These are phyloP conservation scores for Spatholobus suberectus DNA, from an alignment of 306 rosid genomes.

Conservation along the genomic window DNA sequence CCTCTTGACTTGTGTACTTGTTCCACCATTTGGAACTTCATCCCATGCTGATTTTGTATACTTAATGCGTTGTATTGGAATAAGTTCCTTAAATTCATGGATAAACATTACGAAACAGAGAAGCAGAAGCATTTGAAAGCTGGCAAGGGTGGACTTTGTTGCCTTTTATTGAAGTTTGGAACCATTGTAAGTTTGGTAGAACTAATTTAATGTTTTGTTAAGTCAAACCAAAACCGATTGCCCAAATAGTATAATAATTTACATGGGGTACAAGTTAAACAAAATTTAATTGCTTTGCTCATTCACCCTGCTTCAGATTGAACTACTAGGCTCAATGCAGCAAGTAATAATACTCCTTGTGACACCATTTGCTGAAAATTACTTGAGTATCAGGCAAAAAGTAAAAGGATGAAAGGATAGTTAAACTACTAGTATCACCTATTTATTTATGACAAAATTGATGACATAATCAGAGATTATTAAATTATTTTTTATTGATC, in stretches of 20 bases:
- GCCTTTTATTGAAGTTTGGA: slow-evolving; percentile 35
- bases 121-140: slow-evolving; percentile 61
- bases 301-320: too few relatives aligned
- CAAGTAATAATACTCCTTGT: background rate
- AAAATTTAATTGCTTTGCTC: too few relatives aligned
- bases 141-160: slow-evolving; percentile 54
- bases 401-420: background rate
- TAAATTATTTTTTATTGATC: background rate
- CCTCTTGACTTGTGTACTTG: slow-evolving; percentile 62
- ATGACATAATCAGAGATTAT: slow-evolving; percentile 2
- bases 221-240: slow-evolving; percentile 21
- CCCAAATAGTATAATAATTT: background rate
- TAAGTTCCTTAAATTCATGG: slow-evolving; percentile 48
- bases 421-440: background rate
- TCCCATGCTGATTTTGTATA: slow-evolving; percentile 55
- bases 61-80: slow-evolving; percentile 40
- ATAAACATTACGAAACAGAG: slow-evolving; percentile 50
- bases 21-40: slow-evolving; percentile 57
- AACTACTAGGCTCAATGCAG: background rate
- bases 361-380: slow-evolving; percentile 28
- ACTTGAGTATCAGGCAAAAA: slow-evolving; percentile 1
- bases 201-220: background rate
- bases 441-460: background rate
- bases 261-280: background rate
- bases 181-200: background rate